phyloP scores from a whole-genome alignment of 139 green algal species.

The Klebsormidium nitens region DNA sequence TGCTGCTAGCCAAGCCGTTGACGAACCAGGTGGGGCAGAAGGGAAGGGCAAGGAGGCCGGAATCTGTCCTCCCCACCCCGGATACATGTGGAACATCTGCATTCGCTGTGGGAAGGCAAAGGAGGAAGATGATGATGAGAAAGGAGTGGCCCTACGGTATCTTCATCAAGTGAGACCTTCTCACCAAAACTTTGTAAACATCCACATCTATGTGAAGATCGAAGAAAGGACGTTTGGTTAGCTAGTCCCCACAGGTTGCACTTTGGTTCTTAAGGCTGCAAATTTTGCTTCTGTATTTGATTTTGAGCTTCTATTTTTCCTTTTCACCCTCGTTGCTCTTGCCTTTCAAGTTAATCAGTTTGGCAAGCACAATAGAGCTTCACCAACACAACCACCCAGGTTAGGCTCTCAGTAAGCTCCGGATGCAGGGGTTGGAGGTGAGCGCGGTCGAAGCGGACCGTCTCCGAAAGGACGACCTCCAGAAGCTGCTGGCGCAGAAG shows the following conservation, averaged over 20 bases:
- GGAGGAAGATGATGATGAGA: slow-evolving; percentile 8
- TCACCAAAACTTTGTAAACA: neutral
- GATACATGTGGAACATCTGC: slow-evolving; percentile 41
- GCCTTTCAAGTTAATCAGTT: neutral
- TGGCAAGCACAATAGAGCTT: neutral
- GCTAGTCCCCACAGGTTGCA: too few species aligned
- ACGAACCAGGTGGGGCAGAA: too few species aligned
- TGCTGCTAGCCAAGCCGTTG: too few species aligned
- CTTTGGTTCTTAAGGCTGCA: too few species aligned
- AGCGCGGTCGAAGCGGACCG: slow-evolving; percentile 27
- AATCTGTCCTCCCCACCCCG: slow-evolving; percentile 38
- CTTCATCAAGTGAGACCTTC: slow-evolving; percentile 14
- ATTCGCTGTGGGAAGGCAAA: slow-evolving; percentile 35
- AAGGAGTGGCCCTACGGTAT: slow-evolving; percentile 12
- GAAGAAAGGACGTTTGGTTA: neutral
- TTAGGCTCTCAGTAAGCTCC: neutral
- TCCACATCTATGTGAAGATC: neutral
- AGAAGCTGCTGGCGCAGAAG: neutral
- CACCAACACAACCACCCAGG: neutral
- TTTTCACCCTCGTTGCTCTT: neutral
- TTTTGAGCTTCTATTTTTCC: neutral
- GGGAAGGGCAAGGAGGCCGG: neutral
- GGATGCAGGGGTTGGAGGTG: slow-evolving; percentile 23
- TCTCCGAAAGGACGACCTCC: slow-evolving; percentile 17
- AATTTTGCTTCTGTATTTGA: neutral